phyloP scores from a whole-genome alignment of 495 filamentous ascomycete genomes.

The Aspergillus leporis region DNA sequence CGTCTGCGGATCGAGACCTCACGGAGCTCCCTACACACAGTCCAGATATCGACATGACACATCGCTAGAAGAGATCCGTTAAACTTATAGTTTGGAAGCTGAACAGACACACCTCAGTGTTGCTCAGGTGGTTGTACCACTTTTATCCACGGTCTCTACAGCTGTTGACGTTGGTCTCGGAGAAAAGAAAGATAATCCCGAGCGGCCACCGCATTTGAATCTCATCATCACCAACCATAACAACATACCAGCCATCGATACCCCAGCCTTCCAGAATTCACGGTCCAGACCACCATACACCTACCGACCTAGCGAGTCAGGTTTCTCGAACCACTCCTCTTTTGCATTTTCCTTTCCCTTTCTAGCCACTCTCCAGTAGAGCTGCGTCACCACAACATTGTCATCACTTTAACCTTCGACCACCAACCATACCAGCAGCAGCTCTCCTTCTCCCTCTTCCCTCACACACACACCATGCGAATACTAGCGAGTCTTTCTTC shows the following conservation, averaged over 20 bases:
- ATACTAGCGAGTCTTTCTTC: conserved; percentile 33
- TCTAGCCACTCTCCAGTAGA: neutral
- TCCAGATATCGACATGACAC: no score
- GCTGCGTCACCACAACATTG: conserved; percentile 3
- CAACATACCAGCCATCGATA: neutral
- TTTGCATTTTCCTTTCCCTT: neutral
- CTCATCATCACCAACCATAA: neutral
- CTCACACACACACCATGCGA: conserved; percentile 36
- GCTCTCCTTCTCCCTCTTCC: neutral
- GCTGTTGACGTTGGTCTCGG: neutral
- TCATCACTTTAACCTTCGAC: neutral
- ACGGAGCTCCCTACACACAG: neutral
- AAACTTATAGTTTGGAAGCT: neutral
- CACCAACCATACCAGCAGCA: neutral
- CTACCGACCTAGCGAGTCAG: neutral
- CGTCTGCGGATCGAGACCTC: neutral
- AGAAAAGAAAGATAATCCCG: conserved; percentile 7
- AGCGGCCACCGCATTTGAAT: conserved; percentile 8
- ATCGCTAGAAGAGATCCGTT: neutral
- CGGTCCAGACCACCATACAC: neutral
- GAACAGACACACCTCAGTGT: neutral
- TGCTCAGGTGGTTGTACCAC: neutral
- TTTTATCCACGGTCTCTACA: neutral
- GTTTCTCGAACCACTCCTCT: neutral
- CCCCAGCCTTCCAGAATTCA: neutral